Base-by-base conservation (phyloP, 2,329 filamentous ascomycete genomes). In the Alternaria sp. region DNA sequence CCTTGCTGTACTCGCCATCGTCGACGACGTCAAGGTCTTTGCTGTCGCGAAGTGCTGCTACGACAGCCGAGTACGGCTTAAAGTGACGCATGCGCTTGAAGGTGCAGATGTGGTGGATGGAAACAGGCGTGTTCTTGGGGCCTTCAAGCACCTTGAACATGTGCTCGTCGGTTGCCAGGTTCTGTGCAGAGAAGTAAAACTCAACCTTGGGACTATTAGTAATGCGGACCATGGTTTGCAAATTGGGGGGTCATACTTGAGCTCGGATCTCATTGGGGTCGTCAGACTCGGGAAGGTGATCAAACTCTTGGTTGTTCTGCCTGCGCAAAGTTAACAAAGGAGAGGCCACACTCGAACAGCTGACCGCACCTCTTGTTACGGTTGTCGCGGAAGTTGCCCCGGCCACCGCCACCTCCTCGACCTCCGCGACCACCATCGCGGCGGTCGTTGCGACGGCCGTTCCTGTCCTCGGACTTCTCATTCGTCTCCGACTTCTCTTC, bases 61-160 rank as follows among this genome's bases (percentile, higher is more conserved):
- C 88, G 41, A 99, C 86, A 56, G 90, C 89, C 55, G 86, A 88
- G 81, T 93, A 93, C 40, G 92, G 92, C 80, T 95, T 88, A 86
- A 98, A 99, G 71, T 89, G 90, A 67, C 88, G 90, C 96, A 99
- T 99, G 77, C 96, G 93, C 81, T 93, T 94, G 85, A 99, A 99
- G 51, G 82, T 88, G 83, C 89, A 87, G 66, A 99, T 87, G 61
- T 88, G 85, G 72, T 88, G 88, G 67, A 99, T 83, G 23, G 88
- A 82, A 36, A 99, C 88, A 41, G 93, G 85, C 77, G 90, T 90
- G 83, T 97, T 97, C 72, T 90, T 85, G 65, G 86, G 83, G 56
- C 94, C 94, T 37, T 88, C 90, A 54, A 92, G 90, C 72, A 88
- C 84, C 63, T 87, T 84, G 82, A 93, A 91, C 68, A 99, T 85